Evolutionary conservation across 2,329 filamentous ascomycete genomes (phyloP).

Genomic region (Talaromyces verruculosus): DNA sequence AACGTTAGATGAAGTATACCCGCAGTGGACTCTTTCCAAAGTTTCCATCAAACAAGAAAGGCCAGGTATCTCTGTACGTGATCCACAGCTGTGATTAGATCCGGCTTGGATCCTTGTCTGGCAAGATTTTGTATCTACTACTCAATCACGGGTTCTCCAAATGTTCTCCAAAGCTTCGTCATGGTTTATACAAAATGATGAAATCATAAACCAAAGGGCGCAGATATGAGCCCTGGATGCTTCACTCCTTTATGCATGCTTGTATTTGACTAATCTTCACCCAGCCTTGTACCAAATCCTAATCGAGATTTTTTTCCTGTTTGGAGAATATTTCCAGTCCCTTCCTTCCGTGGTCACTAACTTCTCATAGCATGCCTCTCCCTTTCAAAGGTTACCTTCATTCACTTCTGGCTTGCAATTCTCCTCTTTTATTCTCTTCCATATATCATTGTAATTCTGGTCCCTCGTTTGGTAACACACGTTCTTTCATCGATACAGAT

Average conservation of each 20-base stretch:
- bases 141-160: not conserved
- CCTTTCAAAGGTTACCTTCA: not conserved
- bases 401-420: not conserved
- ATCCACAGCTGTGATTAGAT: slow-evolving; percentile 7
- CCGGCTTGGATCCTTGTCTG: not conserved
- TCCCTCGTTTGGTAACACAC: slow-evolving; percentile 1
- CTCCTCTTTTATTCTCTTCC: not conserved
- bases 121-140: not conserved
- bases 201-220: not conserved
- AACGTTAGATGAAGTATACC: not conserved
- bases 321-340: not conserved
- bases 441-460: slow-evolving; percentile 4
- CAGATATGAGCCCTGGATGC: not conserved
- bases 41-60: not conserved
- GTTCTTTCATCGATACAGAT: not conserved
- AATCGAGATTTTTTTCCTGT: not conserved
- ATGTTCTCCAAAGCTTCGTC: not conserved
- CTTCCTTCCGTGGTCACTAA: not conserved
- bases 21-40: not conserved
- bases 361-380: not conserved
- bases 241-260: slow-evolving; percentile 2
- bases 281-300: not conserved
- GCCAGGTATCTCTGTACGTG: not conserved
- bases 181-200: not conserved
- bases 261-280: not conserved